Conservation (phyloP, 2,329 filamentous ascomycete genomes). For the Plenodomus tracheiphilus region DNA sequence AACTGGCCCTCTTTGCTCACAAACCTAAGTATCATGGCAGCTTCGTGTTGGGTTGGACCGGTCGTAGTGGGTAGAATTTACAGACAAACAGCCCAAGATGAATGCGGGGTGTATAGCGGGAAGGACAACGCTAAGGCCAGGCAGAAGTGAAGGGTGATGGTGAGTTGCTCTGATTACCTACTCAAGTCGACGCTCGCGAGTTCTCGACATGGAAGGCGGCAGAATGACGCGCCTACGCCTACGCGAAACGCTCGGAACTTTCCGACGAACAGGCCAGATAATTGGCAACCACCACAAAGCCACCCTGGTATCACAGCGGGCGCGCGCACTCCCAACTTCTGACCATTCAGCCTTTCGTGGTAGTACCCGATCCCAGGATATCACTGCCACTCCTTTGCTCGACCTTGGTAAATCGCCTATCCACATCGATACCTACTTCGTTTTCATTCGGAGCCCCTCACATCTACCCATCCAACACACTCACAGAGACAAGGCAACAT, state of each 20-base stretch:
- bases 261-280: conserved; percentile 32
- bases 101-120: conserved; percentile 1
- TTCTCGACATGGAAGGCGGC: conserved; percentile 12
- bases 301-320: not conserved
- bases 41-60: not conserved
- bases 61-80: not conserved
- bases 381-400: conserved; percentile 21
- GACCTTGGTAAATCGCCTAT: not conserved
- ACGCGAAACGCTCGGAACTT: conserved; percentile 13
- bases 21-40: conserved; percentile 77
- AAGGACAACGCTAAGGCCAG: conserved; percentile 4
- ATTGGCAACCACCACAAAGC: conserved; percentile 15
- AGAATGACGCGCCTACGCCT: conserved; percentile 19
- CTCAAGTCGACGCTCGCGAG: not conserved
- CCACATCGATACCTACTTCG: not conserved
- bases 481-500: conserved; percentile 21
- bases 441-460: not conserved
- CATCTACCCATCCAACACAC: not conserved
- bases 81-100: conserved; percentile 2
- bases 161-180: not conserved
- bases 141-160: conserved; percentile 12
- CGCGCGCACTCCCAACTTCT: conserved; percentile 2
- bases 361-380: conserved; percentile 5
- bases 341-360: not conserved
- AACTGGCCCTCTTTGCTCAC: conserved; percentile 80